Percentiles rank a stretch among this genome's conserved stretches.
phyloP scores from a whole-genome alignment of 306 rosid genomes.

The Astragalus glycyphyllos region DNA sequence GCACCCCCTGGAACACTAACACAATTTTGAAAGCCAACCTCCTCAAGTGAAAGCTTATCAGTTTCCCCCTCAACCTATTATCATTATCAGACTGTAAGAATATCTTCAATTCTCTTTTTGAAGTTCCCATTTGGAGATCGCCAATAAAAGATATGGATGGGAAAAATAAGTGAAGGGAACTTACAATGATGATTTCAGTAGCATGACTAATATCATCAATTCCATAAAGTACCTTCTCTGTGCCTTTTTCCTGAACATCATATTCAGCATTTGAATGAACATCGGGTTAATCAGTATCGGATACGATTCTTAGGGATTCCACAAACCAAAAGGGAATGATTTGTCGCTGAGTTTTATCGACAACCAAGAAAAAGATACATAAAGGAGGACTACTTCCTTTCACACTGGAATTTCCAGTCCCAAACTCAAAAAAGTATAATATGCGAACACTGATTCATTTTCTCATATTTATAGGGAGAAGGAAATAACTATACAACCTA shows the following conservation, averaged over 20 bases:
- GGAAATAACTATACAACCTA: too few species aligned
- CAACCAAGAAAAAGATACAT: too few species aligned
- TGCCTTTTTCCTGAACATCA: slow-evolving; percentile 73
- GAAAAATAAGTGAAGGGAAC: slow-evolving; percentile 37
- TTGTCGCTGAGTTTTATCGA: too few species aligned
- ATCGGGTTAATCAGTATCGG: slow-evolving; percentile 16
- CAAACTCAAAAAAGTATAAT: too few species aligned
- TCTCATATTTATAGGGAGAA: too few species aligned
- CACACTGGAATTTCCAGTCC: too few species aligned
- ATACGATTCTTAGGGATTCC: too few species aligned
- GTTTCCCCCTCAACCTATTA: slow-evolving; percentile 90
- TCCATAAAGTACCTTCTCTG: slow-evolving; percentile 75
- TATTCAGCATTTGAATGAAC: slow-evolving; percentile 39
- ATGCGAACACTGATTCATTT: too few species aligned
- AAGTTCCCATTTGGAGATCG: slow-evolving; percentile 32
- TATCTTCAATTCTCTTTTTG: neutral
- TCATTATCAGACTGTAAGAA: slow-evolving; percentile 37
- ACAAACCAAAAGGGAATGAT: too few species aligned
- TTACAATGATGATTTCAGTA: slow-evolving; percentile 77
- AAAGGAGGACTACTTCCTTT: too few species aligned
- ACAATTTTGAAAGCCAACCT: slow-evolving; percentile 88
- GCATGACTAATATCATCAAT: slow-evolving; percentile 76
- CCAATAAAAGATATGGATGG: slow-evolving; percentile 26
- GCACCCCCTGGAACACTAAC: slow-evolving; percentile 94
- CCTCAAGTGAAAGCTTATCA: slow-evolving; percentile 95